Evolutionary conservation across 441 rosid genomes (phyloP), one percentile per base, ranked within the genome.

Genomic region (Populus hybrid): DNA sequence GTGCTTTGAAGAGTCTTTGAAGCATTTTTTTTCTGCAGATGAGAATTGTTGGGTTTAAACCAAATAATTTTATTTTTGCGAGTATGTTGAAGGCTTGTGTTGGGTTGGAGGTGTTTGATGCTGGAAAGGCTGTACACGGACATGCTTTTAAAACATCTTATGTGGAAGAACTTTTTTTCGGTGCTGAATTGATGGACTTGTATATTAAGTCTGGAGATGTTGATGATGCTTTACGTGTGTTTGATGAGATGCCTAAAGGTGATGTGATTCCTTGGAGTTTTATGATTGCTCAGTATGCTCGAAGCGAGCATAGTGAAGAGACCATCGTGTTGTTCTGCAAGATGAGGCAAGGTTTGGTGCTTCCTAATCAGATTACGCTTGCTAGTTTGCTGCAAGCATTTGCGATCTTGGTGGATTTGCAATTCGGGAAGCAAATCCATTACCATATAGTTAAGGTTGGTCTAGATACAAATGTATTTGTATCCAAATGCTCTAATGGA

Each of bases 181-280:
- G 92, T 80, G 81, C 85, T 83, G 89, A 82, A 36, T 86, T 96
- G 86, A 97, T 94, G 82, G 96, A 96, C 69, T 79, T 96, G 64
- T 94, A 91, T 83, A 78, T 87, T 11, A 83, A 85, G n/a, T 83
- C 78, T 24, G 90, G 89, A 59, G 82, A 89, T 70, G 78, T 84
- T 83, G 67, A 75, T 70, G 79, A 78, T 83, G 91, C 89, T 73
- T 76, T 80, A 10, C 78, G 21, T 75, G 86, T 91, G 38, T 96
- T 96, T 76, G 88, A 88, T 70, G 92, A 89, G 85, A 85, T 96
- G 79, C 94, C 94, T 32, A 91, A 88, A 75, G 77, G 77, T 57
- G 89, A 96, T 84, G 97, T 91, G 71, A 80, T 92, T 77, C 90
- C 90, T 63, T 96, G 99, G 98, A 96, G 97, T 83, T 93, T 92